Conservation (phyloP, 768 basidiomycete genomes). For the Rhodotorula babjevae region DNA sequence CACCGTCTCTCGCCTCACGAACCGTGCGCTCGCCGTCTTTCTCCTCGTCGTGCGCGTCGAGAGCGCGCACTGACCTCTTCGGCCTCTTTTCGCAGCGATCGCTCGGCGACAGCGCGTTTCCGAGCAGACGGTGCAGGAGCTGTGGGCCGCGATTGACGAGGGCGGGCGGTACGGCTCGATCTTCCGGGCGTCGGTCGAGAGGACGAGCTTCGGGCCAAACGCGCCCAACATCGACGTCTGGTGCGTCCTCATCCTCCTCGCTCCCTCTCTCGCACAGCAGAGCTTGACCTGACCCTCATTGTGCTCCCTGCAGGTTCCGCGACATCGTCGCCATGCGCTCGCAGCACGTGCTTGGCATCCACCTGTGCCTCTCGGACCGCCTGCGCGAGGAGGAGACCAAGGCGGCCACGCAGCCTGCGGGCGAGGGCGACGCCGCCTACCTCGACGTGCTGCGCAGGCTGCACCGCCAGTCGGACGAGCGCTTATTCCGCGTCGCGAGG, state of each 20-base stretch:
- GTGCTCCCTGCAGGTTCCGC: constrained; percentile 12
- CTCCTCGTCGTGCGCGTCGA: background rate
- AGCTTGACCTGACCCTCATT: background rate
- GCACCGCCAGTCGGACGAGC: constrained; percentile 4
- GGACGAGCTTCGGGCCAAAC: background rate
- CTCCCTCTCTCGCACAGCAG: too few relatives aligned
- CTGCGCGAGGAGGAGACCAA: constrained; percentile 19
- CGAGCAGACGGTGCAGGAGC: background rate
- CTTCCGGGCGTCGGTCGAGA: constrained; percentile 19
- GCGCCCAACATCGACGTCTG: constrained; percentile 19
- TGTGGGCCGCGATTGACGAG: constrained; percentile 29
- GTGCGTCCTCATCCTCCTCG: background rate
- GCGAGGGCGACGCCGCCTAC: background rate
- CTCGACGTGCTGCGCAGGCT: constrained; percentile 7
- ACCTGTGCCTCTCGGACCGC: background rate
- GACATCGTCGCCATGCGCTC: constrained; percentile 22
- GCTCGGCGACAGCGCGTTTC: constrained; percentile 4
- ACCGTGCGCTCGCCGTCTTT: background rate
- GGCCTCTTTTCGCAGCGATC: background rate
- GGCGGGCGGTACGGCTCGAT: background rate
- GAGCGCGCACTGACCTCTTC: background rate
- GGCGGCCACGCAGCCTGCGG: background rate
- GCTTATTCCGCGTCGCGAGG: constrained; percentile 12
- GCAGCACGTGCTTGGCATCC: constrained; percentile 22
- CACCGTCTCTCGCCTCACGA: constrained; percentile 5